Evolutionary conservation across 768 basidiomycete species (phyloP), one percentile per base, ranked within the genome.

Genomic region (Hortiboletus flavorubellus): DNA sequence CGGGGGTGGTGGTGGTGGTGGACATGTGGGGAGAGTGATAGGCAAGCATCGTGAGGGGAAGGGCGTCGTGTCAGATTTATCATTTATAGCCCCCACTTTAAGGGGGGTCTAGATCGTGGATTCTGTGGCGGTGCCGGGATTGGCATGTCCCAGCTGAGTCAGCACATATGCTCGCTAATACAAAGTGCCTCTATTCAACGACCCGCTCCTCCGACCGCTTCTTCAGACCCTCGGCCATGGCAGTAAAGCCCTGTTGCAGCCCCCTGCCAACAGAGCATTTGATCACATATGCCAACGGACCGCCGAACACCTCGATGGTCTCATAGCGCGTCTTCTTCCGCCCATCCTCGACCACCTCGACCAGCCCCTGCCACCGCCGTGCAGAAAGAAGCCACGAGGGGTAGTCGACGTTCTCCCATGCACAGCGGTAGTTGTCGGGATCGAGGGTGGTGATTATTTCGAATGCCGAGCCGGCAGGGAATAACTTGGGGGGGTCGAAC

Each of bases 361-460:
- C 67, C 49, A 90, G 65, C 53, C 73, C 74, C 68, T 90, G 87
- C 86, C 86, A 89, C 15, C 88, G 76, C 55, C 82, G 80, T 3
- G 80, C 70, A 30, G 58, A 54, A 30, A 89, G 59, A n/a, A 85
- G 55, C 76, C 80, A 84, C 1, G 55, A 38, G 2, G 82, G 80
- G 31, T 72, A 58, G 0, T 67, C 67, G 21, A 69, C 58, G 33
- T 74, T 73, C 34, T 68, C 61, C 88, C 88, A 90, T 18, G 84
- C 78, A 33, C 81, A 77, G 33, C 81, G 80, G 64, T 78, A 76
- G 47, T 79, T 76, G 30, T 78, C 79, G 31, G 74, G 65, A 60
- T 89, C 86, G 26, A 87, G 31, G 5, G 66, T 57, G 1, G 80
- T 78, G 46, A 88, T 79, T 1, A 69, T 48, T 45, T 74, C 77